Evolutionary conservation across 352 stramenopile genomes (phyloP).

Genomic region (Nothophytophthora sp.): DNA sequence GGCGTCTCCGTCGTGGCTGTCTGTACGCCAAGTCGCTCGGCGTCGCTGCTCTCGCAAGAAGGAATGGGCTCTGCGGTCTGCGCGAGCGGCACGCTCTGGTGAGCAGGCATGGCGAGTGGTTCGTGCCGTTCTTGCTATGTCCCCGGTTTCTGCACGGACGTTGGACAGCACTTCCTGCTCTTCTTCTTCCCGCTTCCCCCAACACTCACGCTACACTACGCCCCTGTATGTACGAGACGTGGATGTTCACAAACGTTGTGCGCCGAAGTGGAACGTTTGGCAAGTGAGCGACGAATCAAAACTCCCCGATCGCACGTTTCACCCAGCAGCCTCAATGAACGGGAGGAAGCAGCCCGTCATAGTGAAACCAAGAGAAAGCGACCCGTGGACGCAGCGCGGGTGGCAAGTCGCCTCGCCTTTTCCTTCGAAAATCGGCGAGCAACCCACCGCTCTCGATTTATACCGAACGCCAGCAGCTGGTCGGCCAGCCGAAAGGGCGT

Average conservation of each 20-base stretch:
- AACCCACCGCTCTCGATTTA: too few relatives aligned
- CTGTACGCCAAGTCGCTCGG: not conserved
- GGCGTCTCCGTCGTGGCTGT: too few relatives aligned
- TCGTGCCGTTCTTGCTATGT: too few relatives aligned
- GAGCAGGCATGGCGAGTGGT: too few relatives aligned
- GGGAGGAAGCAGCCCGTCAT: conserved; percentile 1
- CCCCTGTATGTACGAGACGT: not conserved
- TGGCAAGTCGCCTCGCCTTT: conserved; percentile 17
- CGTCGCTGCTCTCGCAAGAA: conserved; percentile 9
- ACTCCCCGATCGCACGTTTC: too few relatives aligned
- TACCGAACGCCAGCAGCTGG: too few relatives aligned
- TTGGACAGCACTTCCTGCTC: conserved; percentile 31
- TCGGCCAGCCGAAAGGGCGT: too few relatives aligned
- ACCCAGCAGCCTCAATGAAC: too few relatives aligned
- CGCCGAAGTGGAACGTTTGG: too few relatives aligned
- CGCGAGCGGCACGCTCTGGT: too few relatives aligned
- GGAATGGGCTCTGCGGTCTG: not conserved
- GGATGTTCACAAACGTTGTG: not conserved
- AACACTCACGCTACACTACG: conserved; percentile 9
- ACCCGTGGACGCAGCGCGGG: conserved; percentile 7
- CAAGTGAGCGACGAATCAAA: conserved; percentile 16
- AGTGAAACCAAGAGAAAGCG: conserved; percentile 15
- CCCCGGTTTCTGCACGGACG: conserved; percentile 27
- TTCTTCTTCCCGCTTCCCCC: conserved; percentile 26
- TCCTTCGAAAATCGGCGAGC: too few relatives aligned